Evolutionary conservation across 257 asterid genomes (phyloP).

Genomic region (Lithospermum erythrorhizon): DNA sequence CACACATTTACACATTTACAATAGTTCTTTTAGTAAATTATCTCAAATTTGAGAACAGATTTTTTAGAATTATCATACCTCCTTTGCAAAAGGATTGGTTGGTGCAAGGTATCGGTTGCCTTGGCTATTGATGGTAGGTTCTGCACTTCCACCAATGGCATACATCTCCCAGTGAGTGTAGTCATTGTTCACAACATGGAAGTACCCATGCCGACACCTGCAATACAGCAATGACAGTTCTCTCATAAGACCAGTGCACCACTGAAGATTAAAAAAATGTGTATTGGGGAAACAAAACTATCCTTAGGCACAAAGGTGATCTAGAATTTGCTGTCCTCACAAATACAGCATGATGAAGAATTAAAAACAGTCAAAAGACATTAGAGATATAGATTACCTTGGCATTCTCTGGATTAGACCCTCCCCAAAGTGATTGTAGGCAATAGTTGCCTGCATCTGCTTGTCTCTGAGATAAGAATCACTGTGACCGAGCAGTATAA

Average conservation of each 20-base stretch:
- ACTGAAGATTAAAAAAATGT: background rate
- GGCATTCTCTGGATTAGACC: conserved; percentile 98
- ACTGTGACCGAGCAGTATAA: conserved; percentile 89
- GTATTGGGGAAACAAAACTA: background rate
- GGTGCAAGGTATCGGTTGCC: conserved; percentile 89
- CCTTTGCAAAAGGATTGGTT: conserved; percentile 57
- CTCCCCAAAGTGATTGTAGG: conserved; percentile 85
- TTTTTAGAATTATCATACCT: conserved; percentile 28
- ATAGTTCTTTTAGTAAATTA: no score
- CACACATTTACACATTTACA: no score
- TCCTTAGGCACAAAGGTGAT: background rate
- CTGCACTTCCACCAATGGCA: conserved; percentile 90
- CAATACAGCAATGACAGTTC: conserved; percentile 7
- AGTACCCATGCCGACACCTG: conserved; percentile 92
- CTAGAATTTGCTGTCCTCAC: no score
- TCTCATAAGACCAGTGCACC: background rate
- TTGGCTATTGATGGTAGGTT: conserved; percentile 87
- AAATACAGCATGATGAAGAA: no score
- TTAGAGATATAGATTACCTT: conserved; percentile 28
- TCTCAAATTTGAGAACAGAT: background rate
- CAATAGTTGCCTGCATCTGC: conserved; percentile 94
- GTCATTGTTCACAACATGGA: conserved; percentile 95
- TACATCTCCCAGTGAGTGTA: conserved; percentile 98
- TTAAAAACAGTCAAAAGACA: no score
- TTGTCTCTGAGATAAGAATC: conserved; percentile 74